phyloP scores from a whole-genome alignment of 23 red algal species.

The Cyanidioschyzon merolae region DNA sequence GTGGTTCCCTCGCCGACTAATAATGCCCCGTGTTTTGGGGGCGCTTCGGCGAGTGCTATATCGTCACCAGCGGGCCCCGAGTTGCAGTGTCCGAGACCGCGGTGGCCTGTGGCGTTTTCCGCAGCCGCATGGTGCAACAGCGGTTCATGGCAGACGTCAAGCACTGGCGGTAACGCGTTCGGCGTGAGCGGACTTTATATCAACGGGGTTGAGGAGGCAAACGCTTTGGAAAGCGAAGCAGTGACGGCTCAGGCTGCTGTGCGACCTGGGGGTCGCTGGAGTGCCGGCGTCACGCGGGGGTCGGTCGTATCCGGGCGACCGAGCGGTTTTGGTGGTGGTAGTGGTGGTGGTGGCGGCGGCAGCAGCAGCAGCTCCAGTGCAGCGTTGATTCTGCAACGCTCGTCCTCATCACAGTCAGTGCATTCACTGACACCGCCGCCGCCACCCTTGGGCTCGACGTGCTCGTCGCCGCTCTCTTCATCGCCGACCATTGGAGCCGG shows the following conservation, averaged over 20 bases:
- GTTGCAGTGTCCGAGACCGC: constrained; percentile 12
- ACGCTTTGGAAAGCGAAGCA: not conserved
- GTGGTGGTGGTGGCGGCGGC: too few species aligned
- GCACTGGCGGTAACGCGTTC: not conserved
- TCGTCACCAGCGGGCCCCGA: not conserved
- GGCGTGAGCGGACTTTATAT: not conserved
- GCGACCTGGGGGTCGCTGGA: not conserved
- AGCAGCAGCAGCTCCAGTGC: not conserved
- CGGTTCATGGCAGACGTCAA: not conserved
- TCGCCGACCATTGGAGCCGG: not conserved
- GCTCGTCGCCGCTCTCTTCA: not conserved
- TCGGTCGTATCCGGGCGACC: not conserved
- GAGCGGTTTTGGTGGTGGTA: too few species aligned
- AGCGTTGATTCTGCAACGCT: not conserved
- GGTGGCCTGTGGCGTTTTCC: not conserved
- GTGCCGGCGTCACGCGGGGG: not conserved
- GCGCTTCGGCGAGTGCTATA: not conserved
- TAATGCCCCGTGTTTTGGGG: not conserved
- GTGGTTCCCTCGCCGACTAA: not conserved
- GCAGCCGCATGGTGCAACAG: not conserved
- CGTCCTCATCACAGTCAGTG: not conserved
- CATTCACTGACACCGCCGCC: not conserved
- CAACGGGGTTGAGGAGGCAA: not conserved
- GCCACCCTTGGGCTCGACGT: not conserved
- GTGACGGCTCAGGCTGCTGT: not conserved